Evolutionary conservation across 495 filamentous ascomycete species (phyloP), one percentile per base, ranked within the genome.

Genomic region (Penicillium mononematosum): DNA sequence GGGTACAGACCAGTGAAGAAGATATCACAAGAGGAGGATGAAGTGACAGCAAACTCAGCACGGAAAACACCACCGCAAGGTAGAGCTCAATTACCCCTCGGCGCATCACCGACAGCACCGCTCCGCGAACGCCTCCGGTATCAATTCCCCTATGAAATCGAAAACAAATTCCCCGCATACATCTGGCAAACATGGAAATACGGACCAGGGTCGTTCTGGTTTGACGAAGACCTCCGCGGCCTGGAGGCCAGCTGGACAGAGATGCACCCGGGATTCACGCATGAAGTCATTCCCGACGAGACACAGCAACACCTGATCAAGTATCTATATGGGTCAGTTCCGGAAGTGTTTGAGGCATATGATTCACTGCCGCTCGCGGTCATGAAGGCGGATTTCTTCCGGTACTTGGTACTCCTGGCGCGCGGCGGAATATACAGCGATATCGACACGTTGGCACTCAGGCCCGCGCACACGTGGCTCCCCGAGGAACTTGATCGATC

Each of bases 141-240:
- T 76, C 88, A 95, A 64, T 98, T 93, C 68, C 91, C 92, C 12
- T 98, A 98, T 75, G 87, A 95, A 61, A 81, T 92, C 45, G 85
- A 90, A 59, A 70, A 77, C 55, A 92, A 90, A 70, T 98, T 98
- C 71, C 94, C 94, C 0, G 92, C 91, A 27, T 98, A 96, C 73
- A 95, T 98, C 58, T 98, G 94, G 94, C 94, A 98, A 77, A 98
- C 94, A 39, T 98, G 94, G 94, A 96, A 95, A 73, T 89, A 87
- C 69, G 88, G 85, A 1, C 94, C 95, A 1, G 81, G 86, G 1
- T 88, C 88, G n/a, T 78, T 83, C 51, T 83, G 90, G 57, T 98
- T 98, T 66, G 71, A 69, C 5, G 84, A 89, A 58, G 74, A 77
- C 6, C 89, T 96, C 46, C 85, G 95, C 46, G 81, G 84, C 27